Evolutionary conservation across 495 filamentous ascomycete genomes (phyloP), one percentile per base, ranked within the genome.

Genomic region (Echria macrotheca): DNA sequence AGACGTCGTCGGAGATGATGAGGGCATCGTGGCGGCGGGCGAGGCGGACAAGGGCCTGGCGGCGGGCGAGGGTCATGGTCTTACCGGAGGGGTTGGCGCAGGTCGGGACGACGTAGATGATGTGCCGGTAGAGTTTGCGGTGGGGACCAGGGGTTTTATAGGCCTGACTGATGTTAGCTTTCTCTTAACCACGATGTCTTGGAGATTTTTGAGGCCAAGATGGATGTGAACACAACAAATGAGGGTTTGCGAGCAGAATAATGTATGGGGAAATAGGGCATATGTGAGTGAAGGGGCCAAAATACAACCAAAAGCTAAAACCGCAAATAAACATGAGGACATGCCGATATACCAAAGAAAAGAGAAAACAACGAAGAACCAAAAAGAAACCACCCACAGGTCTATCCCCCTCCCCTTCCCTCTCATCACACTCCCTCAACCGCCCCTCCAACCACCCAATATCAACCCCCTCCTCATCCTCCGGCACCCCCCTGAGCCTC

Each of bases 1-100:
- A 96, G 1, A 96, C 88, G 64, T 96, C 90, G 66, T 96, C 90
- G 10, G 76, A 77, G n/a, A 96, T 74, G 38, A 95, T 64, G 5
- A 95, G 68, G 3, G 87, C 87, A 57, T 96, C 82, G 60, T 82
- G 79, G 24, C 79, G 65, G 10, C 89, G 75, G 2, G 89, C 90
- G 4, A 91, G 56, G 5, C 68, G 61, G 5, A 95, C 79, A 1
- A 95, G 72, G 11, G 61, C 63, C 49, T 80, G 63, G 0, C 90
- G 75, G 5, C 81, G 75, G 17, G 65, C 57, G 19, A 85, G 64
- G 1, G 80, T 75, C 80, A 87, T 86, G 1, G 85, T 88, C 52
- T 81, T 81, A 4, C 79, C 82, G 0, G 85, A 86, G 0, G 90
- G 90, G 56, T 96, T 96, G 26, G 83, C 78, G 60, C 86, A 90